phyloP scores from a whole-genome alignment of 2,329 filamentous ascomycete species.

The Neurospora sp. region DNA sequence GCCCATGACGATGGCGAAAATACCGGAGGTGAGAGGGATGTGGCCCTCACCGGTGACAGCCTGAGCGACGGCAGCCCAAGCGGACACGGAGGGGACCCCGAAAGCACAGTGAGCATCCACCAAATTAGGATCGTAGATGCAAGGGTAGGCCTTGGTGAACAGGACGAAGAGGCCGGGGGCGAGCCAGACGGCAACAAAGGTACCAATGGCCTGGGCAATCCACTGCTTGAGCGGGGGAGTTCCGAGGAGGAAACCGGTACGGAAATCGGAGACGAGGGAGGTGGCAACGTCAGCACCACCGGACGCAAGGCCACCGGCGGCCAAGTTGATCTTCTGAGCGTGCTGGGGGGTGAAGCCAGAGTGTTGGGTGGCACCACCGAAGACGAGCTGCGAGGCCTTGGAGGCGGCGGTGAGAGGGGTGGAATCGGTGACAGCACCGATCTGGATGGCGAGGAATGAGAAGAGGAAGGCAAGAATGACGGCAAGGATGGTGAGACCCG shows the following conservation, averaged over 20 bases:
- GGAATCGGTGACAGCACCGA: conserved; percentile 49
- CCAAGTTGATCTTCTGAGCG: conserved; percentile 55
- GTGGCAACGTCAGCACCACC: conserved; percentile 45
- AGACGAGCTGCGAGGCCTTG: conserved; percentile 60
- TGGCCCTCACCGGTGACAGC: conserved; percentile 42
- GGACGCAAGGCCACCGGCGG: conserved; percentile 49
- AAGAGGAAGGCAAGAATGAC: conserved; percentile 50
- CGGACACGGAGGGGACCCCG: conserved; percentile 50
- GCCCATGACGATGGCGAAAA: conserved; percentile 48
- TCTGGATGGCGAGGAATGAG: conserved; percentile 52
- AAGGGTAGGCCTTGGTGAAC: conserved; percentile 59
- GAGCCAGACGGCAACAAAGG: conserved; percentile 55
- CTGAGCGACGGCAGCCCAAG: conserved; percentile 56
- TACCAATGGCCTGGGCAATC: conserved; percentile 54
- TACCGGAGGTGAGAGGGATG: conserved; percentile 45
- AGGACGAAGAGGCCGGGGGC: conserved; percentile 59
- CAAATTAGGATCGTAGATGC: conserved; percentile 43
- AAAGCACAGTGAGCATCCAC: conserved; percentile 45
- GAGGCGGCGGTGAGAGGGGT: conserved; percentile 57
- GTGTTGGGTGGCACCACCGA: conserved; percentile 52
- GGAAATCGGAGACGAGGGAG: conserved; percentile 52
- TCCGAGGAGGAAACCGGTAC: conserved; percentile 56
- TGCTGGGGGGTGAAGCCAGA: conserved; percentile 37
- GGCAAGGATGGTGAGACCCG: conserved; percentile 46
- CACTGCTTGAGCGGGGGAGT: conserved; percentile 58